Base-by-base conservation (phyloP, 805 yeast genomes). In the Clavispora santaluciae region DNA sequence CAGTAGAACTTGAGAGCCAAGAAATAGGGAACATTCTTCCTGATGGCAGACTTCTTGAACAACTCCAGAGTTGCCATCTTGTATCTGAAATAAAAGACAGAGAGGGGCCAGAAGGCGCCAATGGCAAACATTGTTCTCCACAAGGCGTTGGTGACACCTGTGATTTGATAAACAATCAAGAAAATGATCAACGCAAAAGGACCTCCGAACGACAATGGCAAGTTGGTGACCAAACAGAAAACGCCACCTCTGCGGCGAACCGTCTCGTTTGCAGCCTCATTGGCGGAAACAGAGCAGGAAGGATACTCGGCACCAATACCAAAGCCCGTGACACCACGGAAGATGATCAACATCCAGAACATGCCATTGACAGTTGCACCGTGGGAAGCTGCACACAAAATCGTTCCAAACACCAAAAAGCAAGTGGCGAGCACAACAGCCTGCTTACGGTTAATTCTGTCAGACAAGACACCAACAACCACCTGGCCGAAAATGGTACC, bases 281-380 rank as follows among this genome's bases (percentile, higher is more conserved):
- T 76, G 2, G 87, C 84, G 15, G 83, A 68, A 3, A 81, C 77
- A 0, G 86, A 77, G 16, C 82, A 77, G 1, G 85, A 80, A 9
- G 85, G 83, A 54, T 83, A 83, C 56, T 83, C 89, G 25, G 87
- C 87, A 46, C 89, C 89, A 42, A 83, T 76, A 46, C 93, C 93
- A 48, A 83, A 77, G 34, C 93, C 95, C 36, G 83, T 78, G 8
- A 82, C 71, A 51, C 91, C 91, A 59, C 91, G 72, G 45, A 77
- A 68, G n/a, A 84, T 78, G 35, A 79, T 76, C 53, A 84, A 64
- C 86, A 79, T 81, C 88, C 86, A 82, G 54, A 83, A 78, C 82
- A 83, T 76, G 9, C 88, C 88, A 2, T 81, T 67, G 24, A 54
- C 55, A 13, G 78, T 49, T 1, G 45, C 53, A 26, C 89, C 90